Evolutionary conservation across 2,329 filamentous ascomycete genomes (phyloP).

Genomic region (Colletotrichum acutatum): DNA sequence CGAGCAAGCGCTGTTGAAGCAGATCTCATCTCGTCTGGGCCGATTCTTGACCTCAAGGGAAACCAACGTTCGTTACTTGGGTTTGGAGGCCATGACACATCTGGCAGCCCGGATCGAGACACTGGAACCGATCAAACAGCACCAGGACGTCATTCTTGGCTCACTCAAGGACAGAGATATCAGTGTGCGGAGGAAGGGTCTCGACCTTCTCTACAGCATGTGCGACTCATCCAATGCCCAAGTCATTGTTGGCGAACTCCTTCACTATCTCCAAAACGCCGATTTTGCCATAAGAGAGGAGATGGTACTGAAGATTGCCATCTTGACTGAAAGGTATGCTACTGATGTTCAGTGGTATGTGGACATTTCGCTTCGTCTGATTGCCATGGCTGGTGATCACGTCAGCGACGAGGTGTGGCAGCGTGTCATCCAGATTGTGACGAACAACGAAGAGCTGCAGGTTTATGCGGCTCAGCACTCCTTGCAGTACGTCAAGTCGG

Average conservation of each 20-base stretch:
- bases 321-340: slow-evolving; percentile 97
- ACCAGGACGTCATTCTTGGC: slow-evolving; percentile 94
- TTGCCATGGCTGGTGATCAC: slow-evolving; percentile 97
- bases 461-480: slow-evolving; percentile 96
- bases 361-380: slow-evolving; percentile 92
- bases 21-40: slow-evolving; percentile 89
- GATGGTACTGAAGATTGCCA: slow-evolving; percentile 99
- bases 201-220: slow-evolving; percentile 99
- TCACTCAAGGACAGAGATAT: slow-evolving; percentile 96
- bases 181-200: slow-evolving; percentile 92
- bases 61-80: slow-evolving; percentile 96
- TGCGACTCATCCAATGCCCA: slow-evolving; percentile 96
- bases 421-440: slow-evolving; percentile 97
- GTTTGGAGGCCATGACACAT: slow-evolving; percentile 98
- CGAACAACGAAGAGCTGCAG: slow-evolving; percentile 98
- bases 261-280: slow-evolving; percentile 94
- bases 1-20: slow-evolving; percentile 93
- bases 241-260: slow-evolving; percentile 90
- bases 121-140: slow-evolving; percentile 96
- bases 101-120: slow-evolving; percentile 93
- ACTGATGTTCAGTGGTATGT: slow-evolving; percentile 99
- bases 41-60: slow-evolving; percentile 97
- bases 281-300: slow-evolving; percentile 98
- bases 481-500: slow-evolving; percentile 89
- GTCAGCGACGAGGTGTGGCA: slow-evolving; percentile 99